Base-by-base conservation (phyloP, 306 rosid species). In the Gastrolobium villosum region DNA sequence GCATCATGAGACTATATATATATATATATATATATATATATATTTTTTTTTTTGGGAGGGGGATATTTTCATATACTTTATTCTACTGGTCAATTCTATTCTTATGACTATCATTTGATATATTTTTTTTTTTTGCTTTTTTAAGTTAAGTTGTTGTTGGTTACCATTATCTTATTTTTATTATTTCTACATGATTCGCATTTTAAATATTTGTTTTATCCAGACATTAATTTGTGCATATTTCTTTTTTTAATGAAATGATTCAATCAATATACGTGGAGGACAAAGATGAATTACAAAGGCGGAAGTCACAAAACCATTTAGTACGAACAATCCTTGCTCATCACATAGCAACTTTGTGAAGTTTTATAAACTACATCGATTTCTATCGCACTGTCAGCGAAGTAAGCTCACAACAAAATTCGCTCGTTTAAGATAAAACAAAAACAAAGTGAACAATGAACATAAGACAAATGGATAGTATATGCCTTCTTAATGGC, bases 401-500 rank as follows among this genome's bases (percentile, higher is more conserved):
- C 37, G 3, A 10, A 40, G 28, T 55, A 28, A 55, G 43, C 41
- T 72, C 70, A 34, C 70, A 20, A 35, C 10, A 61, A 26, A 14
- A 4, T 39, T 55, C 10, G 43, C 30, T 31, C 34, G 15, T 28
- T 15, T 10, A 49, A 46, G 30, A 62, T 35, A 62, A 61, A 46
- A 20, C 36, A 2, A 1, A 48, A 72, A 41, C 30, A 54, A 54
- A 26, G 13, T 50, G 59, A 61, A 35, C 15, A 75, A 75, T 10
- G 5, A 34, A 46, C 45, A 67, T 15, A 32, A 52, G 30, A 62
- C 71, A 36, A 62, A 46, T 20, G 13, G 30, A 71, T 10, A 20
- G 71, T 26, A 71, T 37, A 71, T 70, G 49, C 75, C 49, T 70
- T 50, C 15, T 36, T 54, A 4, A 1, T 70, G 57, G 61, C 32